phyloP scores from a whole-genome alignment of 306 rosid species.

The Dalbergia cochinchinensis region DNA sequence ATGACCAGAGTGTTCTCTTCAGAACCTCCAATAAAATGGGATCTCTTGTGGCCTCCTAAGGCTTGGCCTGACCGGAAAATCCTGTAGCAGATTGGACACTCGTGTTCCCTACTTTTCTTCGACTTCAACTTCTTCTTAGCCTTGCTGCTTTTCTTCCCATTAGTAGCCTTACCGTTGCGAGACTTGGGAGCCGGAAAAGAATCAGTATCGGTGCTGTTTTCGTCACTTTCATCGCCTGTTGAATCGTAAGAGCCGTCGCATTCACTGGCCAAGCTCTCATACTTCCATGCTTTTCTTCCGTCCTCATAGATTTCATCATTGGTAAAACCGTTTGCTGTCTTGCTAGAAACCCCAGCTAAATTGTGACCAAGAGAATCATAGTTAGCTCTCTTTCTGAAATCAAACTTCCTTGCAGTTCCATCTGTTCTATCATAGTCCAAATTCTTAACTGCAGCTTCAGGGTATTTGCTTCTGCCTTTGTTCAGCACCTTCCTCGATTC shows the following conservation, averaged over 20 bases:
- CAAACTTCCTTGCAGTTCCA: background rate
- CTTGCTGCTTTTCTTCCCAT: constrained; percentile 48
- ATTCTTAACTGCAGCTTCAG: constrained; percentile 52
- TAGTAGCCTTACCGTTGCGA: constrained; percentile 45
- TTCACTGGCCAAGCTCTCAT: constrained; percentile 51
- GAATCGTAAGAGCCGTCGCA: constrained; percentile 55
- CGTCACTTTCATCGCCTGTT: constrained; percentile 61
- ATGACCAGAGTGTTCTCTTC: constrained; percentile 61
- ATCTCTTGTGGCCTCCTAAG: constrained; percentile 92
- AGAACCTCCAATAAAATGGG: constrained; percentile 75
- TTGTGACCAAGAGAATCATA: constrained; percentile 51
- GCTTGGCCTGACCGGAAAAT: constrained; percentile 88
- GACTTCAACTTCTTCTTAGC: constrained; percentile 52
- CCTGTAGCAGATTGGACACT: constrained; percentile 79
- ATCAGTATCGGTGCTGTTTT: constrained; percentile 66
- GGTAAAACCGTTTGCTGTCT: constrained; percentile 41
- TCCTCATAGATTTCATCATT: constrained; percentile 42
- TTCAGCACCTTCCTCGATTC: constrained; percentile 40
- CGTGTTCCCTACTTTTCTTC: constrained; percentile 70
- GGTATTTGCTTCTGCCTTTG: constrained; percentile 39
- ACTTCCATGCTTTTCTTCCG: constrained; percentile 46
- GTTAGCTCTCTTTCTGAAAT: constrained; percentile 31
- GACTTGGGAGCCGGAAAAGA: constrained; percentile 49
- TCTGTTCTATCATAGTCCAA: constrained; percentile 47
- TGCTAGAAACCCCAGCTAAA: constrained; percentile 43